Base-by-base conservation (phyloP, 371 early-diverging fungal species). In the Rhizopus delemar region DNA sequence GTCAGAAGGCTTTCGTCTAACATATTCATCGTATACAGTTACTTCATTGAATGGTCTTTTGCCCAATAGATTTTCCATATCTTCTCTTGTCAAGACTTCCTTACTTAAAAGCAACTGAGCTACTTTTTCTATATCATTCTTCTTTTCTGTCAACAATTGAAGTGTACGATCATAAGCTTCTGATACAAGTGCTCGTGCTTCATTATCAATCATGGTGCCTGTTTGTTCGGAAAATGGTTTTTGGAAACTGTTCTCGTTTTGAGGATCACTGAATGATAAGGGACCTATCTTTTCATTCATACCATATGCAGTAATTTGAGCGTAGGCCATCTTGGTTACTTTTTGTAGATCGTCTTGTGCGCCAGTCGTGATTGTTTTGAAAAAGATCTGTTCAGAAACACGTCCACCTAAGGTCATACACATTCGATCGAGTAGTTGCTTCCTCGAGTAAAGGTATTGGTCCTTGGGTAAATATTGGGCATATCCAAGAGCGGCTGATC, bases 381-480 rank as follows among this genome's bases (percentile, higher is more conserved):
- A 98, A 73, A 97, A 95, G 57, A 98, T 86, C 64, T 92, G 78
- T 71, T 98, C 98, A 5, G 96, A 83, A 1, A 89, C 94, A 41
- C 98, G 93, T 1, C 98, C 96, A 45, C 94, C 97, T 9, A 97
- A 80, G 8, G 98, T 93, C 98, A 98, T 97, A 70, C 90, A 91
- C 95, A 97, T 96, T 70, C 94, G 92, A 74, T 98, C 98, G 62
- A 91, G 70, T 39, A 98, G 82, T 67, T 97, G 96, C 41, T 85
- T 86, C n/a, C 89, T 92, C 32, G 93, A 92, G 71, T 93, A 93
- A 63, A 98, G 74, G 75, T 95, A 94, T 73, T 94, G 91, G 65
- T 98, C 98, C 73, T 94, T 93, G 54, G 98, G 98, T 59, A 98
- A 68, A 73, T 96, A 98, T 75, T 97, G 98, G 33, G 99, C 99